Conservation (phyloP, 2,329 filamentous ascomycete genomes). For the Fusarium newnesense region DNA sequence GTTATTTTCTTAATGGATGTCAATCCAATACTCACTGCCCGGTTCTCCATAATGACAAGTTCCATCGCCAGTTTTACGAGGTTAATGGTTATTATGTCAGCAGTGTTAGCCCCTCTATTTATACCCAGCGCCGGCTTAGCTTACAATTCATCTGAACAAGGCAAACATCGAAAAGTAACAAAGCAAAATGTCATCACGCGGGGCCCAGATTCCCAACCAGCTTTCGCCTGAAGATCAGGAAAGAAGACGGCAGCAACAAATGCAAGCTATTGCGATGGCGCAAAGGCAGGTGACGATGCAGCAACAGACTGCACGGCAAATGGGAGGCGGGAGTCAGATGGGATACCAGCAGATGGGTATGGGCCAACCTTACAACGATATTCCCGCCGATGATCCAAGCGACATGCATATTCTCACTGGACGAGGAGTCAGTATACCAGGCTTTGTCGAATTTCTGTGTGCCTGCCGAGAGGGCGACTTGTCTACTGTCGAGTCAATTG, state of each 20-base stretch:
- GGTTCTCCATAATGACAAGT: too few relatives aligned
- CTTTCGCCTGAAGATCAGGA: too few relatives aligned
- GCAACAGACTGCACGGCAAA: neutral
- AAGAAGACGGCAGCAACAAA: neutral
- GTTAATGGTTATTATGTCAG: too few relatives aligned
- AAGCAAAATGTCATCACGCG: neutral
- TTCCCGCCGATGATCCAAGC: neutral
- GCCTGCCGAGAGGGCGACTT: constrained; percentile 20
- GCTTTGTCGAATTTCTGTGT: neutral
- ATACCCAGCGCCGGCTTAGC: too few relatives aligned
- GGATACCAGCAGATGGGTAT: neutral
- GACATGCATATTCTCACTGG: neutral
- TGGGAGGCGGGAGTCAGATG: neutral
- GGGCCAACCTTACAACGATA: neutral
- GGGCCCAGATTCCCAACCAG: too few relatives aligned
- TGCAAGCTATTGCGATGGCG: neutral
- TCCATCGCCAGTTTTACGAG: too few relatives aligned
- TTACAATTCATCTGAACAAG: too few relatives aligned
- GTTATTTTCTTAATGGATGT: too few relatives aligned
- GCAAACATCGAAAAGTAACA: neutral
- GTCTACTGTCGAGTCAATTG: neutral
- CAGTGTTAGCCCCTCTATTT: too few relatives aligned
- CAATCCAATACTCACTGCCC: too few relatives aligned
- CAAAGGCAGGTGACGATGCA: neutral
- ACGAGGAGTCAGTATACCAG: neutral